phyloP scores from a whole-genome alignment of 345 rosid species.

The Mangifera indica region DNA sequence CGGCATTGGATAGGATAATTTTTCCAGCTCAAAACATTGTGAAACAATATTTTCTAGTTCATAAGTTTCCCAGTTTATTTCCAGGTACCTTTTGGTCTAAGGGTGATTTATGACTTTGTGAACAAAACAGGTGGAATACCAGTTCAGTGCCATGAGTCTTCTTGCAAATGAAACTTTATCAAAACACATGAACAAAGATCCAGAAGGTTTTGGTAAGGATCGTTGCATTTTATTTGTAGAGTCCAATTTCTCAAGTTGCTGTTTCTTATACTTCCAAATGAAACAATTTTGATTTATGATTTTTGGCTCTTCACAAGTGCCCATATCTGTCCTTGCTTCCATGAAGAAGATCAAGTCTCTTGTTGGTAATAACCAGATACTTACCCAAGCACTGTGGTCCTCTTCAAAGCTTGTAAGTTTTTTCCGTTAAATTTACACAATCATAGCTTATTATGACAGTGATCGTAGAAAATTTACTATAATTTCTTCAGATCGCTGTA shows the following conservation, averaged over 20 bases:
- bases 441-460: neutral
- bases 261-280: neutral
- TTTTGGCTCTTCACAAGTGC: conserved; percentile 41
- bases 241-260: neutral
- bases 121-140: conserved; percentile 69
- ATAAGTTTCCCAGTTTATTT: neutral
- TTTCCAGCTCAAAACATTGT: neutral
- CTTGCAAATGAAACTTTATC: conserved; percentile 84
- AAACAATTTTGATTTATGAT: neutral
- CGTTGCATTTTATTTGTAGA: neutral
- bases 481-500: neutral
- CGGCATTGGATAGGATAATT: neutral
- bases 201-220: conserved; percentile 85
- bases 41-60: neutral
- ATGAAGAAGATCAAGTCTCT: conserved; percentile 86
- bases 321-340: conserved; percentile 68
- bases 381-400: conserved; percentile 70
- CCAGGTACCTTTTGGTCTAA: neutral
- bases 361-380: conserved; percentile 50
- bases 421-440: conserved; percentile 13
- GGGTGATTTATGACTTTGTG: neutral
- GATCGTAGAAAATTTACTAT: neutral
- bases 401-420: conserved; percentile 83
- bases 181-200: conserved; percentile 75
- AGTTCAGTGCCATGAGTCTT: conserved; percentile 88